A percentile compares a stretch with the other conserved stretches of the same genome.
phyloP scores from a whole-genome alignment of 371 early-diverging fungal genomes.

The Scutellospora calospora region DNA sequence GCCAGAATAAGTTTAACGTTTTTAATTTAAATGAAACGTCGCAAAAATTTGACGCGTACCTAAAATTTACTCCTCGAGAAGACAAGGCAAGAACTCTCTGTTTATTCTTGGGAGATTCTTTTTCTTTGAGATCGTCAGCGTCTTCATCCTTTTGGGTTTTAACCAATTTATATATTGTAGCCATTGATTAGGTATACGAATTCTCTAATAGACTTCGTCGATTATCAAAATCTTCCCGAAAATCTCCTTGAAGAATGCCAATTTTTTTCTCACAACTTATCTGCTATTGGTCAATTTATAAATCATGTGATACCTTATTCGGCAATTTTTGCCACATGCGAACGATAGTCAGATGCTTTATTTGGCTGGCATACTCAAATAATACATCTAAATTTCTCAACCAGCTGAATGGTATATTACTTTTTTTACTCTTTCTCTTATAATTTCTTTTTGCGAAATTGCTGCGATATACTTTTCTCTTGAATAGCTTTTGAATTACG shows the following conservation, averaged over 20 bases:
- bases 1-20: background rate
- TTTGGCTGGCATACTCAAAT: too few species aligned
- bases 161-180: slow-evolving; percentile 40
- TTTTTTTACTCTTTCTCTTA: too few species aligned
- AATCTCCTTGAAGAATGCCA: background rate
- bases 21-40: background rate
- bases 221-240: background rate
- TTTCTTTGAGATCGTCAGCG: background rate
- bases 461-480: too few species aligned
- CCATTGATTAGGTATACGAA: slow-evolving; percentile 22
- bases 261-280: too few species aligned
- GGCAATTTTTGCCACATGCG: too few species aligned
- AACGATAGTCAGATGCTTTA: too few species aligned
- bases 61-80: slow-evolving; percentile 88
- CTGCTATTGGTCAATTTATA: too few species aligned
- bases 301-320: too few species aligned
- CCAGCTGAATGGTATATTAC: too few species aligned
- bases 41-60: slow-evolving; percentile 59
- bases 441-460: background rate
- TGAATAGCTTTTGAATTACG: background rate
- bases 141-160: slow-evolving; percentile 10
- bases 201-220: background rate
- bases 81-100: slow-evolving; percentile 91
- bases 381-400: too few species aligned
- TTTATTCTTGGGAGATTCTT: slow-evolving; percentile 62